These are phyloP conservation scores for Hordeum vulgare DNA, from an alignment of 176 grass and related monocot species.

Conservation along the genomic window MorexV3_pseudomolecules_assembly NC_058524.1:568523804-568524303, in stretches of 20 bases:
- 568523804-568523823: constrained; percentile 96
- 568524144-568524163: not conserved
- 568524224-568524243: too few species aligned
- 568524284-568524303: too few species aligned
- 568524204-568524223: too few species aligned
- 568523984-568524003: not conserved
- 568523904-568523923: constrained; percentile 91
- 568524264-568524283: too few species aligned
- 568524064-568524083: not conserved
- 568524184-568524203: too few species aligned
- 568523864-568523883: constrained; percentile 76
- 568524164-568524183: too few species aligned
- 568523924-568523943: constrained; percentile 36
- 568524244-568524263: too few species aligned
- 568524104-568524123: not conserved
- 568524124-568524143: not conserved
- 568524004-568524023: not conserved
- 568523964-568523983: not conserved
- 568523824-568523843: constrained; percentile 86
- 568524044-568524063: not conserved
- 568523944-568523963: not conserved
- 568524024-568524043: not conserved
- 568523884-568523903: constrained; percentile 93
- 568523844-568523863: constrained; percentile 58
- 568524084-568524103: not conserved